These are phyloP conservation scores for rapeseed (Brassica napus) DNA, from an alignment of 345 rosid genomes.

Conservation along the genomic window DNA sequence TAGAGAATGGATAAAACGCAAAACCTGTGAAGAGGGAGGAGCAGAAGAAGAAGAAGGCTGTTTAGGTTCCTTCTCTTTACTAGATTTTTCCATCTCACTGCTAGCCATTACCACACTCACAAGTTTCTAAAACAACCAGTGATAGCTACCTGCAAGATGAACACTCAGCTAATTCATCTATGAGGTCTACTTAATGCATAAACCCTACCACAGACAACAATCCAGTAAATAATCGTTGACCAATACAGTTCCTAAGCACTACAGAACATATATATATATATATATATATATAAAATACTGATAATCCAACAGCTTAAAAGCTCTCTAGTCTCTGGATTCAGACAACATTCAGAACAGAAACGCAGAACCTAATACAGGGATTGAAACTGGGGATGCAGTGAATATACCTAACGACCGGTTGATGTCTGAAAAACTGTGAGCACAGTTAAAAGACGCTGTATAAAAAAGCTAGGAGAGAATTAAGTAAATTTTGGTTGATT, in stretches of 20 bases:
- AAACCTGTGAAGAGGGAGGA: conserved; percentile 63
- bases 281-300: too few relatives aligned
- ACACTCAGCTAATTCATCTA: conserved; percentile 9
- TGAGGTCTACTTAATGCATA: conserved; percentile 15
- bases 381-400: neutral
- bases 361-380: neutral
- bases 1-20: conserved; percentile 4
- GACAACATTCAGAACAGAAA: neutral
- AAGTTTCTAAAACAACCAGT: neutral
- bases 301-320: too few relatives aligned
- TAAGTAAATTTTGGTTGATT: neutral
- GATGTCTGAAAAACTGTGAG: neutral
- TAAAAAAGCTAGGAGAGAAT: neutral
- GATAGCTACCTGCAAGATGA: conserved; percentile 51
- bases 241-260: conserved; percentile 18
- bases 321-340: neutral
- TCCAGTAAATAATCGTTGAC: conserved; percentile 17
- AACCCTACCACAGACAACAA: conserved; percentile 5
- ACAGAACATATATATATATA: neutral
- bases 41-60: conserved; percentile 48
- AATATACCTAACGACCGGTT: neutral
- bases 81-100: conserved; percentile 62
- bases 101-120: conserved; percentile 55
- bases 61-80: conserved; percentile 73
- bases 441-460: neutral